phyloP scores from a whole-genome alignment of 2,329 filamentous ascomycete species.

The Diaporthe longicolla region DNA sequence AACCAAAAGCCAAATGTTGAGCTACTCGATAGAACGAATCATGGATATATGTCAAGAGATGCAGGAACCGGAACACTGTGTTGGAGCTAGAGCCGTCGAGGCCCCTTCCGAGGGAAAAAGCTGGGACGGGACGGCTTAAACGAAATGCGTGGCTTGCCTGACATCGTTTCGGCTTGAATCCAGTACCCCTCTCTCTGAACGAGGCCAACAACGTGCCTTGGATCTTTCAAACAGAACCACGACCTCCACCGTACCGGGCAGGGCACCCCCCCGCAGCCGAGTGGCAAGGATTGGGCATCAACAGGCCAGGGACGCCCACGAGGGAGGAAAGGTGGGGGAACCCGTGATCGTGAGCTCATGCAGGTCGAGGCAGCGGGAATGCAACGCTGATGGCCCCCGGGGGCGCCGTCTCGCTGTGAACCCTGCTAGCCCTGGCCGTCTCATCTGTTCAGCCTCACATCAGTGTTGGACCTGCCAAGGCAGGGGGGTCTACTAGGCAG shows the following conservation, averaged over 20 bases:
- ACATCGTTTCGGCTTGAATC: slow-evolving; percentile 15
- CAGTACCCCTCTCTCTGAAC: slow-evolving; percentile 8
- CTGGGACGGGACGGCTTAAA: slow-evolving; percentile 9
- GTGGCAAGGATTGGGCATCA: slow-evolving; percentile 35
- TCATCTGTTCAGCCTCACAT: slow-evolving; percentile 13
- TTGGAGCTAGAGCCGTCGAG: slow-evolving; percentile 1
- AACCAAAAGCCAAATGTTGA: slow-evolving; percentile 49
- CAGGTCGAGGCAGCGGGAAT: slow-evolving; percentile 20
- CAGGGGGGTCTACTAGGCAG: not conserved
- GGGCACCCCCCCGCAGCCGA: slow-evolving; percentile 21
- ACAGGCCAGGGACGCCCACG: slow-evolving; percentile 11
- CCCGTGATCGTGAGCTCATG: slow-evolving; percentile 39
- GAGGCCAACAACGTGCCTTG: not conserved
- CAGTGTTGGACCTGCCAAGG: slow-evolving; percentile 23
- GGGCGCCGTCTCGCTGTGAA: not conserved
- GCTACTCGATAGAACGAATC: slow-evolving; percentile 19
- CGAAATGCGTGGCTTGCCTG: slow-evolving; percentile 31
- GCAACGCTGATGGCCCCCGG: slow-evolving; percentile 27
- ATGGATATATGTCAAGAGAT: slow-evolving; percentile 12
- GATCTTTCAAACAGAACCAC: slow-evolving; percentile 27
- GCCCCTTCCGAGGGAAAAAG: not conserved
- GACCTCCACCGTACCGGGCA: slow-evolving; percentile 13
- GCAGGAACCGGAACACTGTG: slow-evolving; percentile 26
- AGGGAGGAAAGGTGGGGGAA: slow-evolving; percentile 17
- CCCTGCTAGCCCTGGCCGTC: slow-evolving; percentile 25